A percentile compares a stretch with the other conserved stretches of the same genome.
phyloP scores from a whole-genome alignment of 306 rosid species.

The Vigna radiata region DNA sequence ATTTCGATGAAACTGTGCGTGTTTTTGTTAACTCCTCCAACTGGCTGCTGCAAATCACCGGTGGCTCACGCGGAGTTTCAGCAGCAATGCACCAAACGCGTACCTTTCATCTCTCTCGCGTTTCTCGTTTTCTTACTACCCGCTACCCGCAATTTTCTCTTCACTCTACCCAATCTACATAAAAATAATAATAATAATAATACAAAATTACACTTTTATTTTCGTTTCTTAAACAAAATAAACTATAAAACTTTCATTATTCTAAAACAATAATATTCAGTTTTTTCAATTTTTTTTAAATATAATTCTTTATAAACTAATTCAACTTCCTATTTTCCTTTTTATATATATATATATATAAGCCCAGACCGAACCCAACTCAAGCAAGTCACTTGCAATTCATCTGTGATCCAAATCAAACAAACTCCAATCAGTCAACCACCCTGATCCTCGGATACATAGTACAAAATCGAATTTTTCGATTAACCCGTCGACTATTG shows the following conservation, averaged over 20 bases:
- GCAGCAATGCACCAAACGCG: not conserved
- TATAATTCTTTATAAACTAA: no score
- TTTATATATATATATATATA: not conserved
- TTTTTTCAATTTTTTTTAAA: no score
- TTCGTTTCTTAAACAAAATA: no score
- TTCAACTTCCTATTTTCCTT: not conserved
- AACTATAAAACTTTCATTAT: no score
- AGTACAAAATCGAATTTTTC: not conserved
- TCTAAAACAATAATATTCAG: no score
- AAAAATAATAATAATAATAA: no score
- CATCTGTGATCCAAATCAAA: not conserved
- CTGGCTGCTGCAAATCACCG: not conserved
- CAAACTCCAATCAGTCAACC: not conserved
- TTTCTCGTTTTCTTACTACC: not conserved
- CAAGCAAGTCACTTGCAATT: not conserved
- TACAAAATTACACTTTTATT: no score
- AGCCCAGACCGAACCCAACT: not conserved
- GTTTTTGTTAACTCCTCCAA: not conserved
- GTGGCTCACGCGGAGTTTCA: not conserved
- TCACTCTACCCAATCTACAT: no score
- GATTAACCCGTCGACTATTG: not conserved
- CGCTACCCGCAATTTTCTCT: not conserved
- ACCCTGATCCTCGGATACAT: not conserved
- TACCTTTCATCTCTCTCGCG: not conserved
- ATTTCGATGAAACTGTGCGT: no score